A percentile compares a stretch with the other conserved stretches of the same genome.
Evolutionary conservation across 352 stramenopile species (phyloP).

Genomic region (Globisporangium camurandrum): DNA sequence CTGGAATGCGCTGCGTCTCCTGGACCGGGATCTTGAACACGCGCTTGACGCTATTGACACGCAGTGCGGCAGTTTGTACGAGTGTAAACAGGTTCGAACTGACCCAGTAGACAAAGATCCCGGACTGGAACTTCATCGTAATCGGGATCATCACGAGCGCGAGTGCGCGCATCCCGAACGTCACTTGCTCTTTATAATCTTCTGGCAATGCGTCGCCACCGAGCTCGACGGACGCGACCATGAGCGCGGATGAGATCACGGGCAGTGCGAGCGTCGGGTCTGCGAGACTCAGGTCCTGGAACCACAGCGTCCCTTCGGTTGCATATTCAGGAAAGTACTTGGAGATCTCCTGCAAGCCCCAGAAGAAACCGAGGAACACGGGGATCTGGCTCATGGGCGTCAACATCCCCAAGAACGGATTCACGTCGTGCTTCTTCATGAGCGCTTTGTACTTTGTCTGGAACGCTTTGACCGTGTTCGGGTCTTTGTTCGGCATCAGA

Average conservation of each 20-base stretch:
- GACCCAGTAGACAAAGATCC: conserved; percentile 85
- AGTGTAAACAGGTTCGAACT: conserved; percentile 79
- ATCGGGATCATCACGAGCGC: conserved; percentile 65
- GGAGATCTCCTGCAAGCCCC: conserved; percentile 68
- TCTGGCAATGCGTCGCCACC: conserved; percentile 50
- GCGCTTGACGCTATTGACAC: conserved; percentile 45
- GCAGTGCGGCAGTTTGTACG: conserved; percentile 47
- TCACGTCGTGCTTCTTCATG: conserved; percentile 81
- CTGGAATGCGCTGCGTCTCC: conserved; percentile 29
- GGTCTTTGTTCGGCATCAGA: conserved; percentile 28
- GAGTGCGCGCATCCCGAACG: conserved; percentile 72
- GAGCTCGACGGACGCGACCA: conserved; percentile 72
- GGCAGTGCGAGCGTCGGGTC: conserved; percentile 75
- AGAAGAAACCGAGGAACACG: conserved; percentile 83
- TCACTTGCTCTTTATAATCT: conserved; percentile 66
- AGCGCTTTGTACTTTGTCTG: conserved; percentile 68
- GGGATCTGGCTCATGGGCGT: conserved; percentile 71
- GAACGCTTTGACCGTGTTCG: conserved; percentile 50
- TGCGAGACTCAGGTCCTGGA: conserved; percentile 63
- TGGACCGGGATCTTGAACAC: conserved; percentile 42
- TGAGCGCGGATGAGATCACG: conserved; percentile 69
- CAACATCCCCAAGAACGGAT: conserved; percentile 64
- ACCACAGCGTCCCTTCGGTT: conserved; percentile 73
- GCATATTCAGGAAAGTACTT: conserved; percentile 78
- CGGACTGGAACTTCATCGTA: conserved; percentile 80